Evolutionary conservation across 495 filamentous ascomycete genomes (phyloP).

Genomic region (Daldinia caldariorum): DNA sequence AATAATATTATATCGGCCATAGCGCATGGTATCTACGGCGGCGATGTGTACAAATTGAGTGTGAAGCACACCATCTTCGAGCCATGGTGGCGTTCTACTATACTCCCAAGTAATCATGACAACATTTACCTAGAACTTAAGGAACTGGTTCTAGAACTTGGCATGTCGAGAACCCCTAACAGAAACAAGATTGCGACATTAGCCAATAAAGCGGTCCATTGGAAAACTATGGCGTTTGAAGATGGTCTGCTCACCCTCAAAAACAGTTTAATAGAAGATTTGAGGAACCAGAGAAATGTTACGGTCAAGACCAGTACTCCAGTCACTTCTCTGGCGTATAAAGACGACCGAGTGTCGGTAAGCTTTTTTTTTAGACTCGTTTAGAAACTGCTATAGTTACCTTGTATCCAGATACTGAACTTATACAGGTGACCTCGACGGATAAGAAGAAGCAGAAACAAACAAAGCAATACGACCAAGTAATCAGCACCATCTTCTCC

Average conservation of each 20-base stretch:
- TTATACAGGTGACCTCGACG: conserved; percentile 46
- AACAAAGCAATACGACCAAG: conserved; percentile 62
- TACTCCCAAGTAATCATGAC: background rate
- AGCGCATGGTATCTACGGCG: conserved; percentile 94
- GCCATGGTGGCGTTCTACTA: conserved; percentile 2
- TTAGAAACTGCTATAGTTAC: background rate
- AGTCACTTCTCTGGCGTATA: conserved; percentile 51
- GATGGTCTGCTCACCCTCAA: conserved; percentile 66
- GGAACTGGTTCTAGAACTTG: conserved; percentile 20
- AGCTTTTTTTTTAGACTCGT: background rate
- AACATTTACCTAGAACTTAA: conserved; percentile 14
- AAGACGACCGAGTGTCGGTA: conserved; percentile 36
- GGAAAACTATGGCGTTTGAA: conserved; percentile 57
- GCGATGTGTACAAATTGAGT: conserved; percentile 84
- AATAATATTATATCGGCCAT: conserved; percentile 81
- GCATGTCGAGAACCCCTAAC: conserved; percentile 30
- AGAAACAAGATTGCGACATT: conserved; percentile 28
- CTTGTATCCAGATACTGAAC: conserved; percentile 5
- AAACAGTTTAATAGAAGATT: conserved; percentile 55
- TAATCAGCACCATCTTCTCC: conserved; percentile 76
- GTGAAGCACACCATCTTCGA: conserved; percentile 60
- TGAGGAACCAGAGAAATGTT: conserved; percentile 61
- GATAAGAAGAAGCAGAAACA: conserved; percentile 4
- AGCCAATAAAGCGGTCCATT: conserved; percentile 26
- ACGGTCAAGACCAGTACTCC: conserved; percentile 58